Percentiles rank a stretch among this genome's conserved stretches.
Evolutionary conservation across 768 basidiomycete species (phyloP).

Genomic region (Neoboletus subvelutipes): DNA sequence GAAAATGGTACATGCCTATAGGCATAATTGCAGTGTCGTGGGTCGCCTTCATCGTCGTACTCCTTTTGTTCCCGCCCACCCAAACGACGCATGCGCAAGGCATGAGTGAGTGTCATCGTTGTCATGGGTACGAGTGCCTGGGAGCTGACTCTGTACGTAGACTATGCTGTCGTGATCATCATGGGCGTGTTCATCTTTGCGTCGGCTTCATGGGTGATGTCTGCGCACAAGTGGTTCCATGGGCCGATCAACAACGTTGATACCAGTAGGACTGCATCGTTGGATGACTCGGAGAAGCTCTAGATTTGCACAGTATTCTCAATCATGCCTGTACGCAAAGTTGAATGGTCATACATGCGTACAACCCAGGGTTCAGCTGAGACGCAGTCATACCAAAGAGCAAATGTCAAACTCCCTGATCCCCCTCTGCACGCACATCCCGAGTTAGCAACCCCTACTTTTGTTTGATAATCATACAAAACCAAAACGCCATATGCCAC

Average conservation of each 20-base stretch:
- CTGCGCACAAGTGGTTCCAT: conserved; percentile 69
- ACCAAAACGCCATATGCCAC: neutral
- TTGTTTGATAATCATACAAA: neutral
- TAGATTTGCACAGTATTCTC: neutral
- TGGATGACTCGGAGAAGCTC: conserved; percentile 13
- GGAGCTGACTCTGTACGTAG: conserved; percentile 36
- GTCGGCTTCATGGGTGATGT: conserved; percentile 59
- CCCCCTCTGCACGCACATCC: neutral
- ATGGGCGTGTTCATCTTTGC: conserved; percentile 66
- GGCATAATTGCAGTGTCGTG: conserved; percentile 63
- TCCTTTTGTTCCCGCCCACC: conserved; percentile 57
- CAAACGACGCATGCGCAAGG: conserved; percentile 39
- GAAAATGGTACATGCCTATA: conserved; percentile 57
- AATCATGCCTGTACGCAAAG: neutral
- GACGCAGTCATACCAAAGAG: neutral
- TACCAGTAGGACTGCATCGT: conserved; percentile 5
- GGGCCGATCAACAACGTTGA: conserved; percentile 59
- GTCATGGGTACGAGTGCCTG: neutral
- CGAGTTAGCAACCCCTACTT: neutral
- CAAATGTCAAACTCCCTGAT: neutral
- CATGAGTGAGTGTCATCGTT: conserved; percentile 53
- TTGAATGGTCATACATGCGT: neutral
- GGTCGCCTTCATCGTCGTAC: conserved; percentile 59
- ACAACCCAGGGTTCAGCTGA: neutral
- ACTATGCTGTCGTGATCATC: conserved; percentile 69